These are phyloP conservation scores for Boletus sp. DNA, from an alignment of 768 basidiomycete species.

Conservation along the genomic window DNA sequence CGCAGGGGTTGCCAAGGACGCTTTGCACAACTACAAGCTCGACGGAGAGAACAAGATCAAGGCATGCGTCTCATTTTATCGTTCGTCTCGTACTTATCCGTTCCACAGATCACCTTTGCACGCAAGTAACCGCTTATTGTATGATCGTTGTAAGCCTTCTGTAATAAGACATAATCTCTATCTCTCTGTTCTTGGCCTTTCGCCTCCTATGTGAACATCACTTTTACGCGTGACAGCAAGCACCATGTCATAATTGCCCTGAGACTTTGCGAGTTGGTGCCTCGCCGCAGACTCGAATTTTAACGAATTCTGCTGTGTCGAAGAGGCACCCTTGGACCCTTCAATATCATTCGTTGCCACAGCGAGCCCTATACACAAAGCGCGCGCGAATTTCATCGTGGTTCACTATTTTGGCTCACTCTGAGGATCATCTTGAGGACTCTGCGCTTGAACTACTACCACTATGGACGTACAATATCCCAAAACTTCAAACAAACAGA, in stretches of 20 bases:
- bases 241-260: conserved; percentile 19
- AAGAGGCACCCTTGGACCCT: conserved; percentile 1
- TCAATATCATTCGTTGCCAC: conserved; percentile 10
- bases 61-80: conserved; percentile 40
- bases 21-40: conserved; percentile 95
- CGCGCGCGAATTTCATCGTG: not conserved
- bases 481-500: conserved; percentile 6
- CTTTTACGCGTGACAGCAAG: conserved; percentile 28
- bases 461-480: conserved; percentile 7
- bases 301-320: conserved; percentile 3
- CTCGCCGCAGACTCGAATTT: conserved; percentile 12
- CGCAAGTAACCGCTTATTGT: conserved; percentile 53
- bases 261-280: conserved; percentile 28
- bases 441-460: conserved; percentile 3
- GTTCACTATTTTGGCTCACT: not conserved
- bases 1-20: conserved; percentile 90
- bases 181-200: conserved; percentile 13
- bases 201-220: conserved; percentile 17
- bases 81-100: conserved; percentile 1
- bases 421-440: not conserved
- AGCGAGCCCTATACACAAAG: not conserved
- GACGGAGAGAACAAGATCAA: conserved; percentile 99
- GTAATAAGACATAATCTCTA: conserved; percentile 30
- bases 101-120: conserved; percentile 65
- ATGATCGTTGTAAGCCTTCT: conserved; percentile 28